A percentile compares a stretch with the other conserved stretches of the same genome.
phyloP scores from a whole-genome alignment of 306 rosid species.

The Potentilla sterilis region DNA sequence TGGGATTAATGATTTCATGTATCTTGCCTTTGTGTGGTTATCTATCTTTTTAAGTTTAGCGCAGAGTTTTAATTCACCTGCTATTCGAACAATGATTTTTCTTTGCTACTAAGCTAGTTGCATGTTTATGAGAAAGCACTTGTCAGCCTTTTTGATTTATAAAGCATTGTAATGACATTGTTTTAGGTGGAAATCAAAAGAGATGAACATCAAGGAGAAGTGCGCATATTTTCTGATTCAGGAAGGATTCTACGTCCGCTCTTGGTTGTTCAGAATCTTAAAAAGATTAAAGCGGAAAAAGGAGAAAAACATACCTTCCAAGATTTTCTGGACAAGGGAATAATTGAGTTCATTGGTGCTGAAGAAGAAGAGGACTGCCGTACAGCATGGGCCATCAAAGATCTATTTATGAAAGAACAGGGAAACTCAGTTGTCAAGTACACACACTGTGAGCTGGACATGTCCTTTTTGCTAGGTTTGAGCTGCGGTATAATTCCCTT shows the following conservation, averaged over 20 bases:
- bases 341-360: constrained; percentile 78
- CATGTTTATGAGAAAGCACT: background rate
- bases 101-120: background rate
- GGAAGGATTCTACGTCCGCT: constrained; percentile 97
- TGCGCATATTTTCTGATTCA: constrained; percentile 80
- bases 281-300: constrained; percentile 51
- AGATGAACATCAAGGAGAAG: constrained; percentile 68
- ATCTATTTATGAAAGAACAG: constrained; percentile 50
- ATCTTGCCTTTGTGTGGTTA: background rate
- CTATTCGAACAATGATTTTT: background rate
- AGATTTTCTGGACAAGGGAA: constrained; percentile 65
- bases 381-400: constrained; percentile 71
- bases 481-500: constrained; percentile 83
- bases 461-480: constrained; percentile 79
- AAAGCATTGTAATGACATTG: constrained; percentile 8
- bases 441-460: constrained; percentile 93
- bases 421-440: constrained; percentile 49
- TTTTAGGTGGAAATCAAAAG: constrained; percentile 84
- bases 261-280: constrained; percentile 70
- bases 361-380: constrained; percentile 97
- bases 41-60: background rate
- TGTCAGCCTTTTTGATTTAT: background rate
- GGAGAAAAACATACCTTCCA: constrained; percentile 49
- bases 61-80: background rate
- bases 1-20: background rate